A percentile compares a stretch with the other conserved stretches of the same genome.
phyloP scores from a whole-genome alignment of 2,329 filamentous ascomycete genomes.

The Ophiosphaerella korrae region DNA sequence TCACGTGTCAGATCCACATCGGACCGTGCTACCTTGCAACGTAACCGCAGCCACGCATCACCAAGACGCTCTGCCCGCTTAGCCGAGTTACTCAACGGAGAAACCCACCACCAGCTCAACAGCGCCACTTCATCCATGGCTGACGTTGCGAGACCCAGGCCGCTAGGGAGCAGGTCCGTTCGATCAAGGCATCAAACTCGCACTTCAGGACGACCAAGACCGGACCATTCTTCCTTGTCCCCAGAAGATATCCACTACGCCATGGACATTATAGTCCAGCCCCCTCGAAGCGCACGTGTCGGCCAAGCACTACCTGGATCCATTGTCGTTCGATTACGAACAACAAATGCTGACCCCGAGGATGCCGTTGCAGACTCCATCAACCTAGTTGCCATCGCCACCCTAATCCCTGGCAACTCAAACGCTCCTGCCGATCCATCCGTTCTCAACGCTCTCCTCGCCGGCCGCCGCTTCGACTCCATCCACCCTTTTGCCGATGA shows the following conservation, averaged over 20 bases:
- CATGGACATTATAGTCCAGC: slow-evolving; percentile 48
- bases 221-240: slow-evolving; percentile 27
- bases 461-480: slow-evolving; percentile 40
- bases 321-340: slow-evolving; percentile 42
- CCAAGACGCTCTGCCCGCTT: slow-evolving; percentile 42
- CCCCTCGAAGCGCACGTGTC: slow-evolving; percentile 39
- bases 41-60: slow-evolving; percentile 24
- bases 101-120: slow-evolving; percentile 21
- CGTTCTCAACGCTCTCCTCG: slow-evolving; percentile 36
- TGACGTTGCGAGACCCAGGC: slow-evolving; percentile 45
- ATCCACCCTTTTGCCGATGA: slow-evolving; percentile 46
- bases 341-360: slow-evolving; percentile 36
- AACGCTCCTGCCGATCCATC: slow-evolving; percentile 33
- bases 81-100: slow-evolving; percentile 36
- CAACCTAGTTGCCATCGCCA: slow-evolving; percentile 42
- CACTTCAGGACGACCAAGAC: slow-evolving; percentile 30
- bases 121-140: slow-evolving; percentile 37
- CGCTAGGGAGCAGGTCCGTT: slow-evolving; percentile 38
- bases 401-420: slow-evolving; percentile 37
- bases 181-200: slow-evolving; percentile 36
- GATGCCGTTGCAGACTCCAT: slow-evolving; percentile 40
- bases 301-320: slow-evolving; percentile 39
- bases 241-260: slow-evolving; percentile 41
- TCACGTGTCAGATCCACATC: slow-evolving; percentile 15
- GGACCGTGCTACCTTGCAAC: slow-evolving; percentile 21